A percentile compares a stretch with the other conserved stretches of the same genome.
Conservation (phyloP, 2,329 filamentous ascomycete genomes). For the Ceratocystis eucalypticola region DNA sequence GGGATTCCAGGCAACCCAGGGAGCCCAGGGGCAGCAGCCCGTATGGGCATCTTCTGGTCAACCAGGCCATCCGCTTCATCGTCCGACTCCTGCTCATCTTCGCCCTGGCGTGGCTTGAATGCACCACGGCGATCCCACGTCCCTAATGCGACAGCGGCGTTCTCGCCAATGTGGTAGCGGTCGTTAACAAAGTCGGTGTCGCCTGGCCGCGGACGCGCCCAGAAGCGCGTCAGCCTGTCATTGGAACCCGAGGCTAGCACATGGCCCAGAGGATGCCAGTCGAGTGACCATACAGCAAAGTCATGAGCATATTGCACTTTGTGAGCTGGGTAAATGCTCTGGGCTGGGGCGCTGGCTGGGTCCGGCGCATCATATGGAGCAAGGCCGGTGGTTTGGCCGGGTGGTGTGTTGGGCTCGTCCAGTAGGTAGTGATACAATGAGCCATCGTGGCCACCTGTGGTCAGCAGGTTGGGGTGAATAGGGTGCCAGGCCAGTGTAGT, state of each 20-base stretch:
- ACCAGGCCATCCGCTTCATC: slow-evolving; percentile 87
- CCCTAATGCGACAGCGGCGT: slow-evolving; percentile 82
- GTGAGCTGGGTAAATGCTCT: slow-evolving; percentile 88
- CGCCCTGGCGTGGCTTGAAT: slow-evolving; percentile 67
- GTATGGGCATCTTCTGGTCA: slow-evolving; percentile 70
- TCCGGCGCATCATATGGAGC: slow-evolving; percentile 79
- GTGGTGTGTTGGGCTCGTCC: slow-evolving; percentile 79
- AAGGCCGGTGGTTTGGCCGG: slow-evolving; percentile 54
- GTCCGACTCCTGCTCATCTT: slow-evolving; percentile 85
- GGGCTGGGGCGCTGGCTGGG: slow-evolving; percentile 63
- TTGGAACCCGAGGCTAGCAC: slow-evolving; percentile 93
- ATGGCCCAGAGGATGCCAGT: slow-evolving; percentile 95
- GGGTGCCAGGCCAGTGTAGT: slow-evolving; percentile 90
- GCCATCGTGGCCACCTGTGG: slow-evolving; percentile 80
- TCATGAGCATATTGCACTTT: slow-evolving; percentile 78
- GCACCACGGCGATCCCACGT: slow-evolving; percentile 77
- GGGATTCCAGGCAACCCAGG: slow-evolving; percentile 36
- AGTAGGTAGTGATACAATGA: slow-evolving; percentile 89
- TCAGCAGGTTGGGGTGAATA: slow-evolving; percentile 75
- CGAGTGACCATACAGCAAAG: slow-evolving; percentile 91
- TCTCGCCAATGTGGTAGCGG: slow-evolving; percentile 88
- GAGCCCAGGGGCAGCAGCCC: slow-evolving; percentile 31
- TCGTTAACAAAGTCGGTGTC: slow-evolving; percentile 78
- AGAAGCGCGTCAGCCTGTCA: slow-evolving; percentile 92
- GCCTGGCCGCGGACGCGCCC: slow-evolving; percentile 80